Base-by-base conservation (phyloP, 2,329 filamentous ascomycete species). In the Nakataea oryzae region DNA sequence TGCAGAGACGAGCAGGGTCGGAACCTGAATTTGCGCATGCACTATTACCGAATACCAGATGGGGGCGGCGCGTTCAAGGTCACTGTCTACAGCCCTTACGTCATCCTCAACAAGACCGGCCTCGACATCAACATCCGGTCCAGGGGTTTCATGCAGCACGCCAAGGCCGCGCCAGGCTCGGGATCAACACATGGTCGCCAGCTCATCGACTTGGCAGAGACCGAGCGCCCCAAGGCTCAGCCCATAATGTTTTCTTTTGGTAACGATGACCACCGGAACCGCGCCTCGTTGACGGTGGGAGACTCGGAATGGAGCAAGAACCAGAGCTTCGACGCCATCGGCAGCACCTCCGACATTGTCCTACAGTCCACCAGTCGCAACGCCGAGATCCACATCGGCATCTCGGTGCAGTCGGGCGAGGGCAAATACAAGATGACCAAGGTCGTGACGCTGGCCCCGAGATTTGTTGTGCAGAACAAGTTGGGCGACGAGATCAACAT, bases 351-450 rank as follows among this genome's bases (percentile, higher is more conserved):
- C 21, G 93, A 97, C 68, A 90, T 96, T 47, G 84, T 95, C 41
- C 80, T 99, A 41, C 88, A 89, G 59, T 91, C 92, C 0, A 76
- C 83, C 2, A 83, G 82, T 55, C 87, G 84, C 56, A 82, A 81
- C 62, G 87, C 87, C 2, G 95, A 99, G 73, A 93, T 97, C 69
- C 92, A 97, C 69, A 82, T 96, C 8, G 95, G 95, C 58, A 86
- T 99, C 59, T 93, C 88, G 1, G 88, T 99, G 32, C 86, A 90
- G 63, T 89, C 96, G 63, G 95, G 95, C 13, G 89, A 96, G 70
- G 95, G 95, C 69, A 99, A 99, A 75, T 99, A 97, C 79, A 97
- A 96, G 74, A 81, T 99, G 79, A 96, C 91, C 24, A 97, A 96
- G 76, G 89, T 97, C 14, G 90, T 99, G 29, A 97, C 93, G 0